Evolutionary conservation across 441 rosid species (phyloP), one percentile per base, ranked within the genome.

Genomic region (Hypseocharis bilobata): DNA sequence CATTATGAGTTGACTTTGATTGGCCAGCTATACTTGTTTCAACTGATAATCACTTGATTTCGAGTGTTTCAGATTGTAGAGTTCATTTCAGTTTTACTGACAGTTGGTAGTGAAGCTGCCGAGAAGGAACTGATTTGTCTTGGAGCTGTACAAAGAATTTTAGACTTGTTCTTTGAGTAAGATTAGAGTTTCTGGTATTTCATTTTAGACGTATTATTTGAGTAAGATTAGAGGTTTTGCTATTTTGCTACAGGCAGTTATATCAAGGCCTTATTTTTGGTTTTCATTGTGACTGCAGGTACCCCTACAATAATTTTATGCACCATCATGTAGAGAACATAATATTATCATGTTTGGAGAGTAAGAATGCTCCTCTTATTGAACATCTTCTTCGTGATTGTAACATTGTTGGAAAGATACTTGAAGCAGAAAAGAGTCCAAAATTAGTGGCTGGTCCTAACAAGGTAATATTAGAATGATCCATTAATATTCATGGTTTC

Each of bases 281-380:
- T 58, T 74, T 73, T 72, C 49, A 71, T 54, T 76, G 30, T 74
- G 52, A 11, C 8, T 73, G 60, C 34, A 73, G 98, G 88, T 93
- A 90, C 66, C 96, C 97, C 0, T 93, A 76, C 90, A 93, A 93
- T 78, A 93, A 88, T 61, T 88, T 86, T 76, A 80, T 93, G 87
- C 98, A 90, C 75, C 97, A 91, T 77, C 95, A 88, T 57, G 90
- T 87, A 54, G 97, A 91, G 77, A 89, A 67, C 75, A 85, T 91
- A 60, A 77, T 93, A 57, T 70, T 84, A 42, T 87, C 95, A 25
- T 93, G 99, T 72, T 74, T 91, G 75, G 96, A 88, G 83, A 81
- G 89, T 85, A 87, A 84, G 76, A 82, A 82, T 78, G 71, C 80
- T 65, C 66, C 75, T 52, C 84, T 91, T 68, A 66, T 82, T 58